Evolutionary conservation across 73 alveolate species (phyloP), one percentile per base, ranked within the genome.

Genomic region (Paramecium biaurelia): DNA sequence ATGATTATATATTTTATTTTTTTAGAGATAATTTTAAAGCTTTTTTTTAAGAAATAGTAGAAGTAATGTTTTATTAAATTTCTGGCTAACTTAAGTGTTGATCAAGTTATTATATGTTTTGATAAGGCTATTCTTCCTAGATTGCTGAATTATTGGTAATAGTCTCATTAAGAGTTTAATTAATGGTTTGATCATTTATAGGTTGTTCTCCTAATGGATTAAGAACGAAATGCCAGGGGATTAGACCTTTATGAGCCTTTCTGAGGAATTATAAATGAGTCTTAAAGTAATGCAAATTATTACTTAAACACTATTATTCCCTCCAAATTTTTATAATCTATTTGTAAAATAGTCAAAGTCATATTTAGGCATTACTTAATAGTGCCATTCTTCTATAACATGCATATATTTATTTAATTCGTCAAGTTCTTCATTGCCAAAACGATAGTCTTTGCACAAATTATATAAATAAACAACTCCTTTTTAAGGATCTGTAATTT

Each of bases 371-470:
- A 79, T 79, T 21, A 79, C 49, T 43, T 42, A 45, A 45, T 79
- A 79, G 14, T 79, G 90, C 90, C 90, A 79, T 45, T 79, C 90
- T 47, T 79, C 90, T 42, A 79, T 79, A 5, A 79, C 76, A 43
- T 47, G 70, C 90, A 79, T 79, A 21, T 30, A 79, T 42, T 45
- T 21, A 20, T 79, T 45, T 32, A 79, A 24, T 79, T 79, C 90
- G 9, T 38, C 72, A 3, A 79, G 28, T 43, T 79, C 90, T 26
- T 79, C 90, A 23, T 79, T 45, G 7, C 56, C 28, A 41, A 45
- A 45, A 4, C 41, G 23, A 11, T 79, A 43, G 32, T 79, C 56
- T 42, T 43, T 79, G 6, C 34, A 20, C 18, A 30, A 43, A 79
- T 79, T 79, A 79, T 79, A 79, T 8, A 79, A 24, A 45, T 42